Evolutionary conservation across 768 basidiomycete species (phyloP), one percentile per base, ranked within the genome.

Genomic region (Phanerochaete carnosa): DNA sequence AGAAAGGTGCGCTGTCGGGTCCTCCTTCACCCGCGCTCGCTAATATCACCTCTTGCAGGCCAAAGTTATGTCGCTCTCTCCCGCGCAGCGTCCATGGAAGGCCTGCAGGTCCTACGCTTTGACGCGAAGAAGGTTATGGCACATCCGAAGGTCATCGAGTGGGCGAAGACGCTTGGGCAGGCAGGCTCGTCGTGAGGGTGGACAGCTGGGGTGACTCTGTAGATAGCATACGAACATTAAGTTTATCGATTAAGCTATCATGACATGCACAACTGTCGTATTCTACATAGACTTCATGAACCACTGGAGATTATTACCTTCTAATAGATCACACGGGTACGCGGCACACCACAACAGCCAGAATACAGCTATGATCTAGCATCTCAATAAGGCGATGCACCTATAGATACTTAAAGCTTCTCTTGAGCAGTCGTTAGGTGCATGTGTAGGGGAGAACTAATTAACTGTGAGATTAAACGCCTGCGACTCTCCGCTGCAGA

Each of bases 41-140:
- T 61, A 26, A 64, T 32, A 2, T 19, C 32, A 19, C 30, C 16
- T 28, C 23, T 15, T 7, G 1, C 11, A 77, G 80, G 80, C 7
- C 80, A 82, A 63, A 78, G 77, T 51, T 80, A 80, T 19, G 80
- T 82, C 15, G 79, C 79, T 0, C 72, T 82, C 25, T 84, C 83
- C 4, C 78, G 83, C 2, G 83, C 83, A 3, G 78, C 82, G 13
- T 76, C 80, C 0, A 69, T 84, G 61, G 81, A 83, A 0, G 82
- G 83, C 4, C 70, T 84, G 51, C 83, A 84, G 60, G 80, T 84
- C 6, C 64, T 84, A 23, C 71, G 79, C 8, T 84, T 84, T 63
- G 80, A 83, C 60, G 74, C 79, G 0, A 80, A 74, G 67, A 84
- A 81, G 73, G 79, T 79, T 28, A 70, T 74, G 65, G 77, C 78